Percentiles rank a stretch among this genome's conserved stretches.
Conservation (phyloP, 2,329 filamentous ascomycete species). For the Arthrobotrys musiformis region DNA sequence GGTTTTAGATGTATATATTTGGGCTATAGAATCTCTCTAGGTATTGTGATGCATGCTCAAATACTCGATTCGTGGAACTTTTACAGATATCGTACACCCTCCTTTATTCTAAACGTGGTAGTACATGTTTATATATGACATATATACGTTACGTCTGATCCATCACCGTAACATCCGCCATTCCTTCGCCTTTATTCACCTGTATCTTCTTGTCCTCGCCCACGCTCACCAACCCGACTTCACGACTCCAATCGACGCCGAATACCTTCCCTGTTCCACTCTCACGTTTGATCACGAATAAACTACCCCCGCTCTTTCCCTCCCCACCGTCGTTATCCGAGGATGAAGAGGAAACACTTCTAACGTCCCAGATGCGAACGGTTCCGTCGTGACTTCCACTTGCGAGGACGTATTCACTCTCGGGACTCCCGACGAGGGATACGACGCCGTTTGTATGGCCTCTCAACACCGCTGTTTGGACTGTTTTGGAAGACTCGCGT, state of each 20-base stretch:
- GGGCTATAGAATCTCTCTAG: not conserved
- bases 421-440: constrained; percentile 70
- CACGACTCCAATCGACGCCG: constrained; percentile 83
- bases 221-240: constrained; percentile 87
- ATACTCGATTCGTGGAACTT: not conserved
- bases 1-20: not conserved
- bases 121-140: not conserved
- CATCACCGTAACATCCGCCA: constrained; percentile 60
- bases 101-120: not conserved
- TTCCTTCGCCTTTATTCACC: constrained; percentile 77
- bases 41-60: not conserved
- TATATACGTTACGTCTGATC: constrained; percentile 26
- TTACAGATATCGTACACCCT: constrained; percentile 30
- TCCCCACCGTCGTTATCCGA: constrained; percentile 68
- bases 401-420: constrained; percentile 82
- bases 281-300: constrained; percentile 75
- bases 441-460: constrained; percentile 66
- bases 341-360: constrained; percentile 67
- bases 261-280: constrained; percentile 75
- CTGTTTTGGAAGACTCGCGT: constrained; percentile 75
- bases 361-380: constrained; percentile 91
- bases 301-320: constrained; percentile 75
- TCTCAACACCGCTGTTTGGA: constrained; percentile 68
- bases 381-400: constrained; percentile 93
- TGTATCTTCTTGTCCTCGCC: constrained; percentile 96